phyloP scores from a whole-genome alignment of 495 filamentous ascomycete genomes.

The Aspergillus mulundensis region DNA sequence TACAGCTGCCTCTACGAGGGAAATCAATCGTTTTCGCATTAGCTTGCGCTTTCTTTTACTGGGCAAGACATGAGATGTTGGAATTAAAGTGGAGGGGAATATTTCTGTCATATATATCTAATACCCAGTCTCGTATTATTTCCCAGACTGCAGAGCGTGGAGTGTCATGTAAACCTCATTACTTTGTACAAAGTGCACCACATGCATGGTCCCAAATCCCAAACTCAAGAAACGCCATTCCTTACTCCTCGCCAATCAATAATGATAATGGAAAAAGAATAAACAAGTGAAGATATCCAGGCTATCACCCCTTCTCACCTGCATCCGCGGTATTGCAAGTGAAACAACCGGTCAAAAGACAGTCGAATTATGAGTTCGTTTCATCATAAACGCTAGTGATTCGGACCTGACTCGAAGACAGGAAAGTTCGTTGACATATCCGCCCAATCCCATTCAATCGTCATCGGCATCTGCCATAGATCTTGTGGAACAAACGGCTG shows the following conservation, averaged over 20 bases:
- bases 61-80: not conserved
- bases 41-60: not conserved
- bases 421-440: conserved; percentile 63
- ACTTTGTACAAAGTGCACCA: conserved; percentile 3
- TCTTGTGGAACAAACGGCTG: conserved; percentile 96
- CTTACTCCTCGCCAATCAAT: conserved; percentile 7
- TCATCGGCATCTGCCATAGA: conserved; percentile 94
- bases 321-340: not conserved
- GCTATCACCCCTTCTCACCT: conserved; percentile 2
- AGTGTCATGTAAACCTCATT: not conserved
- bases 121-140: not conserved
- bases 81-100: not conserved
- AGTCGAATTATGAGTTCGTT: conserved; percentile 13
- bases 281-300: not conserved
- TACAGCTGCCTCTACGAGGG: no score
- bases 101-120: not conserved
- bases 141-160: conserved; percentile 4
- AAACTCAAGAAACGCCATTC: not conserved
- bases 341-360: no score
- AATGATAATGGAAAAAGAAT: conserved; percentile 3
- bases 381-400: conserved; percentile 12
- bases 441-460: conserved; percentile 97
- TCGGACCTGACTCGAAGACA: conserved; percentile 26
- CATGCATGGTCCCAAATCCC: not conserved
- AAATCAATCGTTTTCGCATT: no score